Evolutionary conservation across 2,329 filamentous ascomycete species (phyloP).

Genomic region (Chaetomium sp.): DNA sequence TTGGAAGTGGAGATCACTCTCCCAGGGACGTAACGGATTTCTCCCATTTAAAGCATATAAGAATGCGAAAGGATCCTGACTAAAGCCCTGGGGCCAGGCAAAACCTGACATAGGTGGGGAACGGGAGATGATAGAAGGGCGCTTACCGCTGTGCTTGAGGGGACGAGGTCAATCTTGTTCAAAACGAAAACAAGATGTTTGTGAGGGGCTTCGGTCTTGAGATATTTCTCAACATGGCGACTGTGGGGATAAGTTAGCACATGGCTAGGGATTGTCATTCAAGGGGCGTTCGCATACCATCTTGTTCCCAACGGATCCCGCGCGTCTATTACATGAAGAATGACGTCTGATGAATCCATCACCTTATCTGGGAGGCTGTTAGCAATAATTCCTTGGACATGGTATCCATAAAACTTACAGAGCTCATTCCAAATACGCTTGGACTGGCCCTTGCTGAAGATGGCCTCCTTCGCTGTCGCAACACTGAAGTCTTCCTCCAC

Average conservation of each 20-base stretch:
- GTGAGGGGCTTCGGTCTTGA: slow-evolving; percentile 89
- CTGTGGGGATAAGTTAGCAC: slow-evolving; percentile 40
- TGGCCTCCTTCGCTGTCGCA: slow-evolving; percentile 73
- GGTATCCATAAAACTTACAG: slow-evolving; percentile 41
- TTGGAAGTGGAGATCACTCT: slow-evolving; percentile 78
- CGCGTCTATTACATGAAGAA: slow-evolving; percentile 92
- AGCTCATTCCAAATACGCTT: slow-evolving; percentile 98
- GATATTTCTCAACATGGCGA: slow-evolving; percentile 87
- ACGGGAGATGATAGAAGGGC: slow-evolving; percentile 25
- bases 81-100: slow-evolving; percentile 60
- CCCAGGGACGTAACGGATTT: slow-evolving; percentile 99
- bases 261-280: too few relatives aligned
- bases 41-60: slow-evolving; percentile 67
- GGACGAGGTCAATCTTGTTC: slow-evolving; percentile 92
- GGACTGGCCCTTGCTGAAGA: slow-evolving; percentile 92
- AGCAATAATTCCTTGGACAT: slow-evolving; percentile 5
- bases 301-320: slow-evolving; percentile 87
- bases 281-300: slow-evolving; percentile 43
- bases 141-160: slow-evolving; percentile 94
- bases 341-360: slow-evolving; percentile 92
- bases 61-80: slow-evolving; percentile 77
- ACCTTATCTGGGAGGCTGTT: slow-evolving; percentile 66
- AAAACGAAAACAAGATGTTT: slow-evolving; percentile 91
- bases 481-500: slow-evolving; percentile 49
- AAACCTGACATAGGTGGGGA: slow-evolving; percentile 22